These are phyloP conservation scores for Chenopodium quinoa DNA, from an alignment of 148 eudicot species.

Conservation along the genomic window DNA sequence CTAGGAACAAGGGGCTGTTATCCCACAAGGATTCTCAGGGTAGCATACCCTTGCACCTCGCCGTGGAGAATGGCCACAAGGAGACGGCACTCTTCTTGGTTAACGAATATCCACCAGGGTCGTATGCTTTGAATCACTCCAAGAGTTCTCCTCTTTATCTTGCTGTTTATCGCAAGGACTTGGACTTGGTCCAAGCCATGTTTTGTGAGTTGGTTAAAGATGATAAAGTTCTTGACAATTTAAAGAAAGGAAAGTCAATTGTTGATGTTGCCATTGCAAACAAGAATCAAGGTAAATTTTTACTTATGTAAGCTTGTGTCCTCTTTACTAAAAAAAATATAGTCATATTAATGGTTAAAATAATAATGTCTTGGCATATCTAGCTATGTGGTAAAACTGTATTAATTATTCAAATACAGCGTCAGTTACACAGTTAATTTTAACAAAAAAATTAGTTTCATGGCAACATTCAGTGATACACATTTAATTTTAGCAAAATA, in stretches of 20 bases:
- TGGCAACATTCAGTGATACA: too few relatives aligned
- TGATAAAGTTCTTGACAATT: background rate
- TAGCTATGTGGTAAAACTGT: too few relatives aligned
- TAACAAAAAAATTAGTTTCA: too few relatives aligned
- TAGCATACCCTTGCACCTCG: background rate
- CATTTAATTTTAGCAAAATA: too few relatives aligned
- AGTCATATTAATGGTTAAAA: too few relatives aligned
- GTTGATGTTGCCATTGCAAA: slow-evolving; percentile 2
- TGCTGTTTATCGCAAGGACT: background rate
- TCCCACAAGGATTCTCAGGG: background rate
- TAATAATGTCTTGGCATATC: too few relatives aligned
- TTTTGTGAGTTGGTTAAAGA: background rate
- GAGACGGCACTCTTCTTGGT: background rate
- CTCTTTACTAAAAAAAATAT: too few relatives aligned
- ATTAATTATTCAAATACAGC: too few relatives aligned
- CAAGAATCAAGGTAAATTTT: slow-evolving; percentile 1
- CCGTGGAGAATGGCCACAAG: background rate
- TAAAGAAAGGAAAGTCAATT: slow-evolving; percentile 5
- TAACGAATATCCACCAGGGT: background rate
- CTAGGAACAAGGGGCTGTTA: background rate
- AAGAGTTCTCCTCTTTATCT: slow-evolving; percentile 11
- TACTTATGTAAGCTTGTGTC: too few relatives aligned
- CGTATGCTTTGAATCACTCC: background rate
- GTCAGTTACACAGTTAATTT: too few relatives aligned
- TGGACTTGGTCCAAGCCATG: slow-evolving; percentile 12